Conservation (phyloP, 73 alveolate genomes). For the Tetrahymena malaccensis region DNA sequence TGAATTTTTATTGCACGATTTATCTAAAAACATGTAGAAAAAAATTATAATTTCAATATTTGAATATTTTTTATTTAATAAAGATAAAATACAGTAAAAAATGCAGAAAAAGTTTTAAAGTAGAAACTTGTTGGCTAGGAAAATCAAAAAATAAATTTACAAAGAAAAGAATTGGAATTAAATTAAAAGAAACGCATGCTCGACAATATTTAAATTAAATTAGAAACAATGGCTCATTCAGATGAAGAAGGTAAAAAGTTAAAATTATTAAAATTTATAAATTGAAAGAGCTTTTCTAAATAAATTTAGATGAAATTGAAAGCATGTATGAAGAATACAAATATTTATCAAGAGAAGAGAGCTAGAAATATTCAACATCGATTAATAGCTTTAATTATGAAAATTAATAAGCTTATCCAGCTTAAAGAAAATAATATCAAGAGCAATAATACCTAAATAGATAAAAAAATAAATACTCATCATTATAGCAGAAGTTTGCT, state of each 20-base stretch:
- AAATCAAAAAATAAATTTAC: neutral
- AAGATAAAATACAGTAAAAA: neutral
- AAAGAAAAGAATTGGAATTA: neutral
- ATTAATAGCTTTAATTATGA: neutral
- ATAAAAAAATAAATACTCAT: neutral
- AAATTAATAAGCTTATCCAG: neutral
- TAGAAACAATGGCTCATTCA: neutral
- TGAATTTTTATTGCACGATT: neutral
- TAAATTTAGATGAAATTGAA: neutral
- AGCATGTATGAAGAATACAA: neutral
- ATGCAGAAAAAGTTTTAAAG: neutral
- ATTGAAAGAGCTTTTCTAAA: neutral
- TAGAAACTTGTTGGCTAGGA: neutral
- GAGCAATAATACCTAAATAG: neutral
- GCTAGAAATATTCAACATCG: neutral
- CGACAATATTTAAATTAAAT: neutral
- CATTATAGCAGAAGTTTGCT: neutral
- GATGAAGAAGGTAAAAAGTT: neutral
- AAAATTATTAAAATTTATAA: neutral
- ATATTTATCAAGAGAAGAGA: neutral
- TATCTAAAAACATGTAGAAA: neutral
- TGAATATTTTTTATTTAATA: neutral
- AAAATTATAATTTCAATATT: neutral
- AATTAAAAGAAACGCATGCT: neutral
- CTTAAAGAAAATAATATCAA: neutral